Evolutionary conservation across 306 rosid species (phyloP).

Genomic region (Rosa multiflora): DNA sequence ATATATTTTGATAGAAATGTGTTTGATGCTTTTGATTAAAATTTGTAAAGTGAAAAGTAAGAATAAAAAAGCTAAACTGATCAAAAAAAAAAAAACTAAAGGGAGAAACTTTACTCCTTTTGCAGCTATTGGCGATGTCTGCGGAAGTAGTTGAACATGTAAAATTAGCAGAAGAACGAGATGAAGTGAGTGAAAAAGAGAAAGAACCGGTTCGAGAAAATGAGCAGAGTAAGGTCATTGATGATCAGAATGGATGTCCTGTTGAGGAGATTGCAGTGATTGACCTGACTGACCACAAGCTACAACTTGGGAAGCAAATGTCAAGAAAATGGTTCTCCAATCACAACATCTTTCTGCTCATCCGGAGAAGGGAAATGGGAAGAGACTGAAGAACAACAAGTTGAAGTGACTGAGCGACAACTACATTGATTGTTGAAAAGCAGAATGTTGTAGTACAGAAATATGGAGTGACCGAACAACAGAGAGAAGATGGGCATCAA

Average conservation of each 20-base stretch:
- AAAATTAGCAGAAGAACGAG: neutral
- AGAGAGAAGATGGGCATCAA: too few species aligned
- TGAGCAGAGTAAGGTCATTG: neutral
- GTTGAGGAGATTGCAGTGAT: neutral
- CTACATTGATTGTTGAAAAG: too few species aligned
- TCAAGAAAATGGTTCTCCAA: too few species aligned
- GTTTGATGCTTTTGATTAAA: too few species aligned
- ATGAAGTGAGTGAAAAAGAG: slow-evolving; percentile 9
- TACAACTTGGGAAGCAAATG: neutral
- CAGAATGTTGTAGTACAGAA: too few species aligned
- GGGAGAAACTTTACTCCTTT: neutral
- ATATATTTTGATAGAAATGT: too few species aligned
- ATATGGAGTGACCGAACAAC: too few species aligned
- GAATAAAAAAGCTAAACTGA: too few species aligned
- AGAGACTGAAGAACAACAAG: too few species aligned
- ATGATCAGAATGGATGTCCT: neutral
- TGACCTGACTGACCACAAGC: neutral
- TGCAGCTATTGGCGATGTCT: neutral
- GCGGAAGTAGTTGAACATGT: neutral
- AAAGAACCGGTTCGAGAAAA: neutral
- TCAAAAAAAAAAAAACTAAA: neutral
- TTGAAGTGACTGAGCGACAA: too few species aligned
- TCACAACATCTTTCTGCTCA: neutral
- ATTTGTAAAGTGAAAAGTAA: too few species aligned
- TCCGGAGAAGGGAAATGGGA: too few species aligned